These are phyloP conservation scores for Backusella westeae DNA, from an alignment of 192 early-diverging fungal species.

Conservation along the genomic window DNA sequence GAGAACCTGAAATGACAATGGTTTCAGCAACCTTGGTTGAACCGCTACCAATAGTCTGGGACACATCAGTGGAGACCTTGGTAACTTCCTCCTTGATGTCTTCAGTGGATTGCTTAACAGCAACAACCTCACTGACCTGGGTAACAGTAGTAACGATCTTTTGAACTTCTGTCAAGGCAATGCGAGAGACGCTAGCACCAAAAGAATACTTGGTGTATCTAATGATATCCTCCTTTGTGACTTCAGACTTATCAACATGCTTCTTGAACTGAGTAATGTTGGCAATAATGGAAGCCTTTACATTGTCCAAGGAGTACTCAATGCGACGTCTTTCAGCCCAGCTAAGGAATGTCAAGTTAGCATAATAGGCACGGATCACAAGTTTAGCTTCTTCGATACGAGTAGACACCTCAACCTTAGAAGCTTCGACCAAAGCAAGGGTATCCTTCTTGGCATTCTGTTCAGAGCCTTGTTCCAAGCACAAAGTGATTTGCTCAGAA, in stretches of 20 bases:
- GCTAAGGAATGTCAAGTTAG: constrained; percentile 16
- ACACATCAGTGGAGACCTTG: neutral
- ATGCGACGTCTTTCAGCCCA: constrained; percentile 22
- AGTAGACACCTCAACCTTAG: constrained; percentile 5
- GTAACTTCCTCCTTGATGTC: neutral
- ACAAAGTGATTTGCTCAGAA: constrained; percentile 4
- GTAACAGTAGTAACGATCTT: constrained; percentile 8
- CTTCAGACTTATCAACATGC: neutral
- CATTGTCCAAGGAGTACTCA: constrained; percentile 10
- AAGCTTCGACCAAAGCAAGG: constrained; percentile 6
- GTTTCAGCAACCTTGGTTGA: neutral
- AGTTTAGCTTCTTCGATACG: constrained; percentile 14
- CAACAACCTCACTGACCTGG: neutral
- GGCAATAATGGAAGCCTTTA: constrained; percentile 18
- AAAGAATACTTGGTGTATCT: constrained; percentile 12
- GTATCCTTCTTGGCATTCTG: neutral
- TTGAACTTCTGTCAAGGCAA: constrained; percentile 7
- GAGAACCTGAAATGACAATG: neutral
- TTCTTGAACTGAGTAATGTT: constrained; percentile 14
- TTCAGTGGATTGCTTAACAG: neutral
- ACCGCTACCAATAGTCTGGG: neutral
- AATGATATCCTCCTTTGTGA: constrained; percentile 9
- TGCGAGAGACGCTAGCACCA: neutral
- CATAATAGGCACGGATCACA: constrained; percentile 22
- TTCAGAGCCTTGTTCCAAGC: constrained; percentile 3